Evolutionary conservation across 768 basidiomycete genomes (phyloP).

Genomic region (Russula lepida): DNA sequence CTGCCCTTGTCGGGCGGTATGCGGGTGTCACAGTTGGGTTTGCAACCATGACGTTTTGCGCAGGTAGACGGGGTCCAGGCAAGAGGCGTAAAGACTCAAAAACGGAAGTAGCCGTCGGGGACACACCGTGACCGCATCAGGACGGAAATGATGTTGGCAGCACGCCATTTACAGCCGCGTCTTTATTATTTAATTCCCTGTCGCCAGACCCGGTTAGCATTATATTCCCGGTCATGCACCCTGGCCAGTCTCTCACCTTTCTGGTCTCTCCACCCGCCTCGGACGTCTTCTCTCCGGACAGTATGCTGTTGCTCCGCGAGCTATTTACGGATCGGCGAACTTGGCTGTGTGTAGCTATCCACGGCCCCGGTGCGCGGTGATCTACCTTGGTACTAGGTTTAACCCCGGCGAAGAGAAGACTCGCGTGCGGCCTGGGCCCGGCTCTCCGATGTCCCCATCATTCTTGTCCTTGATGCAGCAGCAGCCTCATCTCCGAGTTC

Average conservation of each 20-base stretch:
- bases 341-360: neutral
- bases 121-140: neutral
- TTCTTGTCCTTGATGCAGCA: neutral
- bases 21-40: neutral
- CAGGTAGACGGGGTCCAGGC: neutral
- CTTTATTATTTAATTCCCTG: neutral
- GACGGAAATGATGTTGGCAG: neutral
- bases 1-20: neutral
- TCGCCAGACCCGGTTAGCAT: neutral
- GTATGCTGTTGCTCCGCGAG: neutral
- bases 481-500: neutral
- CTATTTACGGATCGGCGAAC: neutral
- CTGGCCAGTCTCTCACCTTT: neutral
- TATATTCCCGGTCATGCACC: neutral
- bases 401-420: neutral
- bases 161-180: neutral
- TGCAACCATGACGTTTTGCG: neutral
- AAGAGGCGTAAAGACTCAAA: neutral
- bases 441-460: neutral
- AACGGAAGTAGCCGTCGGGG: conserved; percentile 11
- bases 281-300: neutral
- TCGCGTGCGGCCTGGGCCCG: neutral
- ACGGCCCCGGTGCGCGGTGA: conserved; percentile 2
- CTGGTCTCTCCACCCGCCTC: neutral
- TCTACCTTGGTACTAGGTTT: neutral